phyloP scores from a whole-genome alignment of 225 moss, liverwort and hornwort genomes.

The Sphagnum tenellum region DNA sequence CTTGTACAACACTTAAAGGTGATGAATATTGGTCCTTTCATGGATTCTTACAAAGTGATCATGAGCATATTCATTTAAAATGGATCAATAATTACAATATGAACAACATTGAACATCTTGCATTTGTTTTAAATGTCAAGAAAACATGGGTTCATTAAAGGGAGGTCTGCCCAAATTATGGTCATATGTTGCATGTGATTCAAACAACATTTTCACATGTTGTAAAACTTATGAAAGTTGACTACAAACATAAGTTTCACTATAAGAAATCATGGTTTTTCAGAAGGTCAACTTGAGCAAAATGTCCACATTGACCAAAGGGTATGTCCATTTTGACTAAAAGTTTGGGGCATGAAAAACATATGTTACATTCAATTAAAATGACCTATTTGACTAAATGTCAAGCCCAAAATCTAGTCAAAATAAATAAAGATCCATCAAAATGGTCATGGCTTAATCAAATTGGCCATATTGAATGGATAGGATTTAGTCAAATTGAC shows the following conservation, averaged over 20 bases:
- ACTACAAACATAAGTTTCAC: background rate
- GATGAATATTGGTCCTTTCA: background rate
- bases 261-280: no score
- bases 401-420: no score
- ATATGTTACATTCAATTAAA: no score
- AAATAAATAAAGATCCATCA: no score
- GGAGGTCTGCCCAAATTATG: background rate
- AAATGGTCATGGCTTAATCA: no score
- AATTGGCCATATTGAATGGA: no score
- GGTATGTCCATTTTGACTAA: no score
- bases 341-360: no score
- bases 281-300: no score
- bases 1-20: background rate
- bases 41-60: background rate
- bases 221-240: background rate
- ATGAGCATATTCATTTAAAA: background rate
- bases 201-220: background rate
- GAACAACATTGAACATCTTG: background rate
- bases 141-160: background rate
- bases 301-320: no score
- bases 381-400: no score
- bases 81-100: background rate
- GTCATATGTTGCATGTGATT: background rate
- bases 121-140: background rate
- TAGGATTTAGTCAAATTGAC: no score